phyloP scores from a whole-genome alignment of 805 yeast genomes.

The Ogataea henricii region DNA sequence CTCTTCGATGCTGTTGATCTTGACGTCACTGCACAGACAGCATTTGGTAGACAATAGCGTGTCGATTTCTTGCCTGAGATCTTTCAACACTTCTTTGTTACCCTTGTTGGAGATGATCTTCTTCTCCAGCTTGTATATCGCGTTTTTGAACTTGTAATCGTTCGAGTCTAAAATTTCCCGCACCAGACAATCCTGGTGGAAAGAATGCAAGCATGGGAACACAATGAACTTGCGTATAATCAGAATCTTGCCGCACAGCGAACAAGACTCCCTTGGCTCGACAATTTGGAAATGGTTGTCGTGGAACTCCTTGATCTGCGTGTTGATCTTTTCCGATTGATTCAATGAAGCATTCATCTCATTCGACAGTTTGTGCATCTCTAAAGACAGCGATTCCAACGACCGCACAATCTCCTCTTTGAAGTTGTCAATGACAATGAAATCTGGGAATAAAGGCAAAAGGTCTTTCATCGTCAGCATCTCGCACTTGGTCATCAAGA shows the following conservation, averaged over 20 bases:
- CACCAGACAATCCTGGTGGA: conserved; percentile 87
- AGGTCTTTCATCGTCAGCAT: conserved; percentile 74
- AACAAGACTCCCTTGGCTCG: conserved; percentile 84
- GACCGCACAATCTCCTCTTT: conserved; percentile 81
- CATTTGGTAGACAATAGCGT: conserved; percentile 63
- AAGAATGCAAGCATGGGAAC: conserved; percentile 89
- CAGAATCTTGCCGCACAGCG: conserved; percentile 66
- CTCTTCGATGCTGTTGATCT: conserved; percentile 68
- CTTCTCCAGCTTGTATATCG: conserved; percentile 56
- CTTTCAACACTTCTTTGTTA: conserved; percentile 31
- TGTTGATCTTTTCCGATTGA: conserved; percentile 58
- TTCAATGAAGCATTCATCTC: conserved; percentile 76
- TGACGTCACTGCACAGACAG: conserved; percentile 73
- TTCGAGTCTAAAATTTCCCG: conserved; percentile 58
- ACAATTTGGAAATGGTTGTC: conserved; percentile 60
- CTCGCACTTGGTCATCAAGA: conserved; percentile 45
- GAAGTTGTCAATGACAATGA: conserved; percentile 76
- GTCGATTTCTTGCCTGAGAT: conserved; percentile 53
- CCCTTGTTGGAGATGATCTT: conserved; percentile 41
- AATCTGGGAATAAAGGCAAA: conserved; percentile 82
- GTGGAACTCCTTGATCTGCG: conserved; percentile 54
- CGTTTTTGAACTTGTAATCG: conserved; percentile 66
- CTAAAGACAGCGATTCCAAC: conserved; percentile 69
- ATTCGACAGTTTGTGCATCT: conserved; percentile 61
- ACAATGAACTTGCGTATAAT: conserved; percentile 72